Evolutionary conservation across 176 grass and related monocot species (phyloP).

Genomic region (Bothriochloa decipiens): DNA sequence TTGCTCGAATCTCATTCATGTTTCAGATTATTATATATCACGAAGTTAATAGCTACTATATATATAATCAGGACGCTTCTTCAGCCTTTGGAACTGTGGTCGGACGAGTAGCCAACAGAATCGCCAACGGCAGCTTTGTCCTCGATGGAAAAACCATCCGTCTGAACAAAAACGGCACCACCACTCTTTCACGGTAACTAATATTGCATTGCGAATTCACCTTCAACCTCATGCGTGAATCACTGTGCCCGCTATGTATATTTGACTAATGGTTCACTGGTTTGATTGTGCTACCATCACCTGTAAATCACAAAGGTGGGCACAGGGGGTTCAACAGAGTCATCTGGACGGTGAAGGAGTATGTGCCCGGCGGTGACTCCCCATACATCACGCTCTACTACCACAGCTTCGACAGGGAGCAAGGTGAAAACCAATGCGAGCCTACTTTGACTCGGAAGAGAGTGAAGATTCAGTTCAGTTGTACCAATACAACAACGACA

Average conservation of each 20-base stretch:
- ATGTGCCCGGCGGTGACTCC: conserved; percentile 45
- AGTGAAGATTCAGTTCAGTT: too few relatives aligned
- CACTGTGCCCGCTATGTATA: not conserved
- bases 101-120: conserved; percentile 69
- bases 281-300: not conserved
- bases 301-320: conserved; percentile 43
- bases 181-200: conserved; percentile 59
- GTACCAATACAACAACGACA: too few relatives aligned
- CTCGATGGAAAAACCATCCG: conserved; percentile 51
- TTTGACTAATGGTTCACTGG: not conserved
- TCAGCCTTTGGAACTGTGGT: conserved; percentile 65
- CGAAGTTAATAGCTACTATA: too few relatives aligned
- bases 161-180: conserved; percentile 51
- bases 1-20: not conserved
- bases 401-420: conserved; percentile 63
- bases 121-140: conserved; percentile 46
- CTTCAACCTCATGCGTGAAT: not conserved
- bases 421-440: conserved; percentile 37
- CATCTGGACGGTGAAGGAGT: conserved; percentile 63
- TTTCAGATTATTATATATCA: not conserved
- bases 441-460: too few relatives aligned
- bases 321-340: conserved; percentile 59
- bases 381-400: conserved; percentile 72
- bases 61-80: conserved; percentile 40
- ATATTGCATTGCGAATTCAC: not conserved